Percentiles rank a stretch among this genome's conserved stretches.
These are phyloP conservation scores for Aspergillus ustus DNA, from an alignment of 2,329 filamentous ascomycete genomes.

Conservation along the genomic window DNA sequence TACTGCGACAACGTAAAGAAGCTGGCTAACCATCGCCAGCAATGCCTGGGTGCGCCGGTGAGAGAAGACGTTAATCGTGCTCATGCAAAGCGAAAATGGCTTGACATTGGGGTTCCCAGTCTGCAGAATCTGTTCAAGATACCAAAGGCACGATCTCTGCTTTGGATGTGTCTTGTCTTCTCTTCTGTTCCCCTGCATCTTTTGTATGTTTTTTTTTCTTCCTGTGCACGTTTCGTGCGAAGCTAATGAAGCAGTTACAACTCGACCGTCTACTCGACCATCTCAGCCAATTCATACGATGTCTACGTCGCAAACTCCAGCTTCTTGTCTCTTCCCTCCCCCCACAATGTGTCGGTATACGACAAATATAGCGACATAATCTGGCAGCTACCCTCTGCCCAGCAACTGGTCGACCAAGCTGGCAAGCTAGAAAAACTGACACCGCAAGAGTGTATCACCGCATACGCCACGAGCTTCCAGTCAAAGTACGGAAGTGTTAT, in stretches of 20 bases:
- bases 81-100: slow-evolving; percentile 47
- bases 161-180: slow-evolving; percentile 20
- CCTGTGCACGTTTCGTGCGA: slow-evolving; percentile 21
- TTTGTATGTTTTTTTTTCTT: slow-evolving; percentile 16
- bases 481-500: neutral
- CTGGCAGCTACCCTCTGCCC: no score
- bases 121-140: slow-evolving; percentile 31
- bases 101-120: slow-evolving; percentile 52
- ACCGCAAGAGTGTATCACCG: neutral
- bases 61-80: slow-evolving; percentile 54
- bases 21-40: slow-evolving; percentile 31
- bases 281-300: slow-evolving; percentile 4
- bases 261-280: neutral
- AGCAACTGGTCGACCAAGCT: neutral
- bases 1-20: no score
- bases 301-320: slow-evolving; percentile 2
- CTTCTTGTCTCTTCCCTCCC: neutral
- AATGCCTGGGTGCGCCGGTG: slow-evolving; percentile 56
- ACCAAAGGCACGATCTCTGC: slow-evolving; percentile 37
- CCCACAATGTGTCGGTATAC: no score
- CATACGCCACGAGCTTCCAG: neutral
- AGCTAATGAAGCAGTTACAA: slow-evolving; percentile 1
- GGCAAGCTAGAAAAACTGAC: neutral
- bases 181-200: slow-evolving; percentile 23
- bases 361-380: no score